Evolutionary conservation across 2,329 filamentous ascomycete species (phyloP), one percentile per base, ranked within the genome.

Genomic region (Coleophoma crateriformis): DNA sequence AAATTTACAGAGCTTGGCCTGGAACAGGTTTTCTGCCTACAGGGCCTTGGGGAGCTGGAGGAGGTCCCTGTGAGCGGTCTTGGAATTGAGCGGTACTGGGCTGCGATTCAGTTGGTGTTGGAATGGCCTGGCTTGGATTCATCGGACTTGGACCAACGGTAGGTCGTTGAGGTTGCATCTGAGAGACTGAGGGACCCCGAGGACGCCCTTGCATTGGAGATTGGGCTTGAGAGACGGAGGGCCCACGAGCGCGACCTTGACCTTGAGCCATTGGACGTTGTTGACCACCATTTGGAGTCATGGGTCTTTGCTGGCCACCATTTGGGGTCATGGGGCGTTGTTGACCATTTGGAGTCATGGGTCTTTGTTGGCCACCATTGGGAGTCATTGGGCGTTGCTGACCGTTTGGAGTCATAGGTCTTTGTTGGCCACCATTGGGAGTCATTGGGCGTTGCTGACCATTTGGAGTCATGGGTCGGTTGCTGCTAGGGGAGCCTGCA

Each of bases 1-100:
- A 27, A 13, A 37, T 51, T 58, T 54, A 64, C 49, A 64, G 39
- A 41, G 62, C 62, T 58, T 64, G 62, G 48, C 63, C 63, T 14
- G 61, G 61, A 48, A 65, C 60, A 17, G 62, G 63, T 45, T 65
- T 65, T 43, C 62, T 52, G 11, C 47, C 52, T 22, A 59, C 50
- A 33, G 20, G 6, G 32, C 20, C 41, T 13, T 22, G 12, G 22
- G 20, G 13, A 11, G 41, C 17, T 15, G 41, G 17, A 27, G 11
- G 45, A 35, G 22, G 55, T 45, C 37, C 45, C 47, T 44, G 38
- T 12, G 35, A 33, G 15, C 33, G 22, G 15, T 42, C 37, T 22
- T 22, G 7, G n/a, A 11, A 4, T 32, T 13, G 41, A 41, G 48
- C 33, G 11, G 33, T 34, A 17, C 35, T 50, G 33, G 41, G 43